Percentiles rank a stretch among this genome's conserved stretches.
phyloP scores from a whole-genome alignment of 208 protist species.

The Porcisia hertigi region DNA sequence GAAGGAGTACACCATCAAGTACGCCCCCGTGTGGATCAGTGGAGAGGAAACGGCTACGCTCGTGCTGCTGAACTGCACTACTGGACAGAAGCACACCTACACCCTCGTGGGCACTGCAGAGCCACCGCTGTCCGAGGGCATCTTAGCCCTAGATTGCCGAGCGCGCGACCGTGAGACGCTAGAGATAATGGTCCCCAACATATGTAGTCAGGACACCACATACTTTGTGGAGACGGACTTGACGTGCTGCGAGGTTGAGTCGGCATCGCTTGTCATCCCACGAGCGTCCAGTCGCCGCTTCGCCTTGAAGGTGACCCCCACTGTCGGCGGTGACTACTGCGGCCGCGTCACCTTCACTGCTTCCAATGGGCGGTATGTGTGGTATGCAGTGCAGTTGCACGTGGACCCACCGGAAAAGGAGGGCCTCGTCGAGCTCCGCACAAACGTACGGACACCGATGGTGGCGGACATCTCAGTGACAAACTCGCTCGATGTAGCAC shows the following conservation, averaged over 20 bases:
- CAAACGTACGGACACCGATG: conserved; percentile 81
- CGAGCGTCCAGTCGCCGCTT: conserved; percentile 66
- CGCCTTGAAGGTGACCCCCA: conserved; percentile 69
- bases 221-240: conserved; percentile 90
- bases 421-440: conserved; percentile 72
- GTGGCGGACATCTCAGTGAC: conserved; percentile 84
- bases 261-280: conserved; percentile 56
- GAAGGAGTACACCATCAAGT: conserved; percentile 88
- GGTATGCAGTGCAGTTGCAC: conserved; percentile 89
- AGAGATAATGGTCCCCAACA: conserved; percentile 78
- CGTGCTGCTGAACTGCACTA: conserved; percentile 83
- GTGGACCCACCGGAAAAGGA: conserved; percentile 88
- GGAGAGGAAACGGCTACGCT: conserved; percentile 61
- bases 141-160: conserved; percentile 74
- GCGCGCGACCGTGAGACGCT: conserved; percentile 66
- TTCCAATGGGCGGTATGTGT: conserved; percentile 81
- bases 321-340: conserved; percentile 77
- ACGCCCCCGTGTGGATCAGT: conserved; percentile 81
- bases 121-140: conserved; percentile 89
- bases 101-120: conserved; percentile 80
- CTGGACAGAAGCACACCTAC: conserved; percentile 88
- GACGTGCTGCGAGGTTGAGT: conserved; percentile 73
- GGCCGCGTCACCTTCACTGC: conserved; percentile 87
- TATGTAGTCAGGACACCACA: conserved; percentile 54
- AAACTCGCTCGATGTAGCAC: conserved; percentile 78